These are phyloP conservation scores for Miscanthus lutarioriparius DNA, from an alignment of 176 grass and related monocot species.

Conservation along the genomic window DNA sequence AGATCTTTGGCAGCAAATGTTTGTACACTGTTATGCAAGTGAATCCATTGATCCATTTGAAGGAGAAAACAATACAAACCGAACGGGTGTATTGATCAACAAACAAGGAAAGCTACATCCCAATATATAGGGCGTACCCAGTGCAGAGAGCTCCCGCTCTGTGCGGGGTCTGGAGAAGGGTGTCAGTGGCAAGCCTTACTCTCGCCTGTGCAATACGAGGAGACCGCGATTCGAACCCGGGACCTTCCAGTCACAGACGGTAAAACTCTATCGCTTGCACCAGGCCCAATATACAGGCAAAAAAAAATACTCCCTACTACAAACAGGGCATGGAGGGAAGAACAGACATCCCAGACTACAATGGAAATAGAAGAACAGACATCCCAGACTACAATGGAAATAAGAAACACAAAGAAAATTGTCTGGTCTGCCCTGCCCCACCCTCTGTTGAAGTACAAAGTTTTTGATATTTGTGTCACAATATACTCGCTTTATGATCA, in stretches of 20 bases:
- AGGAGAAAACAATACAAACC: constrained; percentile 12
- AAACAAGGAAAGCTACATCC: constrained; percentile 35
- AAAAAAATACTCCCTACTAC: constrained; percentile 41
- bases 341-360: constrained; percentile 39
- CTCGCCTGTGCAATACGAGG: too few relatives aligned
- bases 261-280: too few relatives aligned
- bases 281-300: constrained; percentile 45
- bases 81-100: constrained; percentile 29
- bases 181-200: too few relatives aligned
- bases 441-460: constrained; percentile 41
- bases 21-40: constrained; percentile 37
- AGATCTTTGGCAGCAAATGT: not conserved
- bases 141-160: too few relatives aligned
- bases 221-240: too few relatives aligned
- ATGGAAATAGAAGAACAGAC: too few relatives aligned
- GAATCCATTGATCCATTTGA: constrained; percentile 28
- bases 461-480: constrained; percentile 12
- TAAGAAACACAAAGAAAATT: constrained; percentile 10
- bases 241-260: too few relatives aligned
- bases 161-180: too few relatives aligned
- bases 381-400: constrained; percentile 34
- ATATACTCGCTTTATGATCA: constrained; percentile 21
- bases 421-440: constrained; percentile 13
- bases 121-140: too few relatives aligned
- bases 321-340: constrained; percentile 29